A percentile compares a stretch with the other conserved stretches of the same genome.
Conservation (phyloP, 1,284 basidiomycete genomes). For the Melampsora medusae region DNA sequence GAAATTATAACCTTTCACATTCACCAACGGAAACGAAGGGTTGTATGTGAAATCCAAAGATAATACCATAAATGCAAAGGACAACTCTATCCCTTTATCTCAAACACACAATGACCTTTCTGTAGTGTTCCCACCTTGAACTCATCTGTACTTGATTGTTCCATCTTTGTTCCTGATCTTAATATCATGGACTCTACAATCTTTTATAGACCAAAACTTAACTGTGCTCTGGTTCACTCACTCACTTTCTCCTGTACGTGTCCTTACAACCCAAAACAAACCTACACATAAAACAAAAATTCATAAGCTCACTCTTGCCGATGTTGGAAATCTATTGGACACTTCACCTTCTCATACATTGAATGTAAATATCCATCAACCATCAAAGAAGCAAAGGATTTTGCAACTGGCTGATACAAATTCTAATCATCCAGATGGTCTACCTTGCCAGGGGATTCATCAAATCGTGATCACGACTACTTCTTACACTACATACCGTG, state of each 20-base stretch:
- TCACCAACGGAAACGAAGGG: background rate
- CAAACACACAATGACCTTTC: background rate
- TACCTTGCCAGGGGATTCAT: constrained; percentile 25
- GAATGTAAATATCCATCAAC: constrained; percentile 5
- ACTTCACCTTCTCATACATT: background rate
- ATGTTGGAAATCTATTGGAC: constrained; percentile 39
- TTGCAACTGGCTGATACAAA: constrained; percentile 38
- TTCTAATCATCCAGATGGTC: constrained; percentile 14
- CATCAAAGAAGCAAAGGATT: constrained; percentile 36
- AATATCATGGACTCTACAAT: background rate
- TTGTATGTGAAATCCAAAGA: too few relatives aligned
- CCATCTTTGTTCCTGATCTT: background rate
- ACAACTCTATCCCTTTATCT: background rate
- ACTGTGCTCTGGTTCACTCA: background rate
- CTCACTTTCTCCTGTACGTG: constrained; percentile 1
- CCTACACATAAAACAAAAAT: background rate
- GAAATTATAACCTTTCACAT: background rate
- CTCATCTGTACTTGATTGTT: background rate
- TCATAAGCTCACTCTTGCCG: constrained; percentile 42
- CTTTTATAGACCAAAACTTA: background rate
- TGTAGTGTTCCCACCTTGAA: background rate
- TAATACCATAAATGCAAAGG: background rate
- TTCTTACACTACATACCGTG: constrained; percentile 42
- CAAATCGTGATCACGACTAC: constrained; percentile 31
- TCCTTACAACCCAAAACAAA: background rate